A percentile compares a stretch with the other conserved stretches of the same genome.
Conservation (phyloP, 2,329 filamentous ascomycete species). For the Penicillium sp. region DNA sequence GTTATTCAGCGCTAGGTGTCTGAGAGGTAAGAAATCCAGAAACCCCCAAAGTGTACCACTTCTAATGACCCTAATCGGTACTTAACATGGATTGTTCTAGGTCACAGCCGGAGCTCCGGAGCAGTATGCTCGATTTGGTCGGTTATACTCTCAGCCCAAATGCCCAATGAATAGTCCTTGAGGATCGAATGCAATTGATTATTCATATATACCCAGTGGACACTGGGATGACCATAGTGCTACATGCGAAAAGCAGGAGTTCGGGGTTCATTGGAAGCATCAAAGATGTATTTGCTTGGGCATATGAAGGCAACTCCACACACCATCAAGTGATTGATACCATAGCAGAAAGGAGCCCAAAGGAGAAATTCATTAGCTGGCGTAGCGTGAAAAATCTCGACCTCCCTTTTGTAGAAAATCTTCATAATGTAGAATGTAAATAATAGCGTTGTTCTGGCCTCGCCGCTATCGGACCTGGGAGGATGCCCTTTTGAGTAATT, state of each 20-base stretch:
- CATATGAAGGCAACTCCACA: not conserved
- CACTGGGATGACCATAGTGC: not conserved
- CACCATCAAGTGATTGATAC: not conserved
- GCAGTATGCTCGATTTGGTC: not conserved
- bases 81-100: too few relatives aligned
- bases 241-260: too few relatives aligned
- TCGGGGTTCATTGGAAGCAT: not conserved
- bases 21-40: too few relatives aligned
- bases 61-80: too few relatives aligned
- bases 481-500: not conserved
- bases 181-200: not conserved
- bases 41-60: too few relatives aligned
- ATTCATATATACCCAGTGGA: not conserved
- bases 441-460: not conserved
- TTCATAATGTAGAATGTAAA: not conserved
- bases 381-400: not conserved
- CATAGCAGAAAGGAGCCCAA: not conserved
- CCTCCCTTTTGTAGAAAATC: not conserved
- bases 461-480: not conserved
- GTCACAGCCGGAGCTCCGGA: too few relatives aligned
- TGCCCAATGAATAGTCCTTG: not conserved
- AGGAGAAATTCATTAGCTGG: too few relatives aligned
- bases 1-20: too few relatives aligned
- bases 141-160: not conserved
- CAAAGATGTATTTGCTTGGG: not conserved